Conservation (phyloP, 1,284 basidiomycete genomes). For the Papiliotrema nemorosa region DNA sequence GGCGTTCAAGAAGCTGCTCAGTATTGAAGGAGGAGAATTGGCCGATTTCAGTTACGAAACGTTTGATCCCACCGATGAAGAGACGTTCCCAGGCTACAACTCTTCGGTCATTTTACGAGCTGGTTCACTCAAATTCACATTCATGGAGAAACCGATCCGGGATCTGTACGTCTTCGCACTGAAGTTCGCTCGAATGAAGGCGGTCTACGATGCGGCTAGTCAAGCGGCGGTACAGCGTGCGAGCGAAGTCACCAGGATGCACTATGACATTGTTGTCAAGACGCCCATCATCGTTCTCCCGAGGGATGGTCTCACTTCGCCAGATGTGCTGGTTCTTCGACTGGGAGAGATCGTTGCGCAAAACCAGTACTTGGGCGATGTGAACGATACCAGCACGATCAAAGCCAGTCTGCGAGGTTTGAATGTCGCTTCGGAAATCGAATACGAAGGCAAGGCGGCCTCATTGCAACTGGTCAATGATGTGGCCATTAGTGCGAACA, state of each 20-base stretch:
- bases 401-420: slow-evolving; percentile 81
- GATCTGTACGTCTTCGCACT: slow-evolving; percentile 79
- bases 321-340: slow-evolving; percentile 72
- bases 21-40: slow-evolving; percentile 92
- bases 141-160: slow-evolving; percentile 81
- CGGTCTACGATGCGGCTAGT: slow-evolving; percentile 88
- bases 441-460: slow-evolving; percentile 54
- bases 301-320: slow-evolving; percentile 60
- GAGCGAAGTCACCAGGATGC: slow-evolving; percentile 78
- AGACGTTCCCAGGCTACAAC: slow-evolving; percentile 76
- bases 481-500: slow-evolving; percentile 71
- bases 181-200: slow-evolving; percentile 87
- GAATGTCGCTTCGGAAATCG: slow-evolving; percentile 70
- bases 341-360: slow-evolving; percentile 85
- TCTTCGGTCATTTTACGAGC: slow-evolving; percentile 79
- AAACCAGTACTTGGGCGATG: slow-evolving; percentile 67
- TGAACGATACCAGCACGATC: slow-evolving; percentile 58
- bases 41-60: slow-evolving; percentile 96
- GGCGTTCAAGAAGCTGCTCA: slow-evolving; percentile 78
- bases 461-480: slow-evolving; percentile 88
- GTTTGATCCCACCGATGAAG: slow-evolving; percentile 61
- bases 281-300: slow-evolving; percentile 93
- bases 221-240: slow-evolving; percentile 89
- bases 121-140: slow-evolving; percentile 88
- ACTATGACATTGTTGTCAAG: slow-evolving; percentile 84